Base-by-base conservation (phyloP, 805 yeast genomes). In the Yarrowia sp. region DNA sequence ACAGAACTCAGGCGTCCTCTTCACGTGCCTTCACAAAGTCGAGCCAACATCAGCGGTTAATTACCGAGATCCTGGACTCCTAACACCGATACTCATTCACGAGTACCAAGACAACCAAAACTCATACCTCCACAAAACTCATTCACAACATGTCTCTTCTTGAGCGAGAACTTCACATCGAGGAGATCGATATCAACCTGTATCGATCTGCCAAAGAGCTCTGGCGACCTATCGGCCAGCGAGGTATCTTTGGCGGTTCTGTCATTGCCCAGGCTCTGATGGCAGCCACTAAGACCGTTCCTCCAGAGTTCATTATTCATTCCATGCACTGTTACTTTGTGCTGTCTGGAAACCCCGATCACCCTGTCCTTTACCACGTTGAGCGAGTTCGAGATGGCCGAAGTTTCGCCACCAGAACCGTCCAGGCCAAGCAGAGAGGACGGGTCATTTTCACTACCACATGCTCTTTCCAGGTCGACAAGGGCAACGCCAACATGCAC, bases 391-490 rank as follows among this genome's bases (percentile, higher is more conserved):
- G 85, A 69, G 83, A 84, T 58, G 88, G 87, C 8, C 84, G 81
- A 49, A 82, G 82, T 68, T 83, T 83, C 67, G 78, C 82, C 40
- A 84, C 85, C 63, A 79, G 86, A 56, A 83, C 84, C 63, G 84
- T 90, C 8, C 76, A 78, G 50, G 86, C 86, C 4, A 79, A 77
- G 45, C 94, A 90, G 76, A 75, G 82, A 36, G 86, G 82, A 12
- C 76, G 77, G 38, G 72, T 86, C 40, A 81, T 84, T 11, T 87
- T 83, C 73, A 81, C 82, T 5, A 85, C 89, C 1, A 79, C 83
- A 59, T 80, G 86, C 15, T 78, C 86, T 7, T 79, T 87, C 70
- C 80, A 82, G 68, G 73, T 78, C 5, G 74, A 72, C 40, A 63
- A 49, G 56, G 56, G 67, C 19, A 63, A 63, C 48, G 38, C 16